Conservation (phyloP, 2,329 filamentous ascomycete species). For the Ceratocystis variospora region DNA sequence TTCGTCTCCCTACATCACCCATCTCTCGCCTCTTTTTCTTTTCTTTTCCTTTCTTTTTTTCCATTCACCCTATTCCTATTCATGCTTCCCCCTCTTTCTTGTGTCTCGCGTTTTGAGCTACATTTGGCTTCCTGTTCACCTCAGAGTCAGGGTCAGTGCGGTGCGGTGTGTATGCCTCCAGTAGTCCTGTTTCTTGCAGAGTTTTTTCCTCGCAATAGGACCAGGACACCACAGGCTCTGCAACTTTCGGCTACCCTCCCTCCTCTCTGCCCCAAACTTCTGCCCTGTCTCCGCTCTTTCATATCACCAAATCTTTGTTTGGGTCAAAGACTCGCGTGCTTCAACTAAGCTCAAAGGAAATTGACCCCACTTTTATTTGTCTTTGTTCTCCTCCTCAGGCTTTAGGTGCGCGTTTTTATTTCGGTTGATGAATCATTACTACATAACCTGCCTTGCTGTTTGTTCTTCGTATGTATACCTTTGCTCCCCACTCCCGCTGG, state of each 20-base stretch:
- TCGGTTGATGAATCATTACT: too few relatives aligned
- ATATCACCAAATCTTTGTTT: too few relatives aligned
- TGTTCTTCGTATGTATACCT: too few relatives aligned
- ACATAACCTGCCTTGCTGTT: too few relatives aligned
- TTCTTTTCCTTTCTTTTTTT: not conserved
- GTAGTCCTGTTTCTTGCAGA: not conserved
- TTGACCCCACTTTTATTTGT: not conserved
- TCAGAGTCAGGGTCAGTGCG: constrained; percentile 1
- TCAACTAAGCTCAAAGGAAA: too few relatives aligned
- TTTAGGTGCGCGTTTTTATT: not conserved
- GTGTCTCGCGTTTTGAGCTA: not conserved
- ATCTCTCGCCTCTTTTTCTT: not conserved
- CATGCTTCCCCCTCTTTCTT: not conserved
- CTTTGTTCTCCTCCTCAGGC: not conserved
- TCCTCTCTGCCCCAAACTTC: not conserved
- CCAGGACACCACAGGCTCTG: not conserved
- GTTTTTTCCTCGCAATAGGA: not conserved
- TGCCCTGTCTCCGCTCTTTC: not conserved
- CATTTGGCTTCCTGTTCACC: not conserved
- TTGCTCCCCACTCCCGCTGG: too few relatives aligned
- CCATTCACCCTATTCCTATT: not conserved
- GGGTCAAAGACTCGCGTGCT: too few relatives aligned
- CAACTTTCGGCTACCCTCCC: not conserved
- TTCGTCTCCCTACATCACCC: not conserved
- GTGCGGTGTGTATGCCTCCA: not conserved